phyloP scores from a whole-genome alignment of 768 basidiomycete species.

The Holtermannia corniformis region DNA sequence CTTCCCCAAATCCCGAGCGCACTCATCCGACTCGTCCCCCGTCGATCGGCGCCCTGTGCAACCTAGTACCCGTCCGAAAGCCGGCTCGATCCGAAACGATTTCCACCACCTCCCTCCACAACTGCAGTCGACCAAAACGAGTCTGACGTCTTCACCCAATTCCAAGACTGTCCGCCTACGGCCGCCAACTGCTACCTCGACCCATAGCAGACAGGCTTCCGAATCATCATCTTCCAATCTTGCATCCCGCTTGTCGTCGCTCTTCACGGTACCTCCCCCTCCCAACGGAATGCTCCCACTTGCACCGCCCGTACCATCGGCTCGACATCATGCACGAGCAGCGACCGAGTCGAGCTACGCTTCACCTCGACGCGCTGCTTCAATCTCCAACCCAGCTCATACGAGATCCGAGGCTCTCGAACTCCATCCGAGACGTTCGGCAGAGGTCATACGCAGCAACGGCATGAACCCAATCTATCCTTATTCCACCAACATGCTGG shows the following conservation, averaged over 20 bases:
- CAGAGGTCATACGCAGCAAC: too few relatives aligned
- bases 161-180: constrained; percentile 17
- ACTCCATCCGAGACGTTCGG: not conserved
- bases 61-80: not conserved
- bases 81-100: constrained; percentile 9
- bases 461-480: too few relatives aligned
- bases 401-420: constrained; percentile 1
- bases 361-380: not conserved
- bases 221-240: not conserved
- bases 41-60: not conserved
- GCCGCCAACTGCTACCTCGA: constrained; percentile 3
- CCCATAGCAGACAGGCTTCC: not conserved
- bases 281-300: constrained; percentile 5
- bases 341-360: not conserved
- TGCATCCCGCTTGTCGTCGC: constrained; percentile 14
- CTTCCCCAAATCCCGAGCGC: constrained; percentile 19
- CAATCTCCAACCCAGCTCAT: not conserved
- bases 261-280: constrained; percentile 28
- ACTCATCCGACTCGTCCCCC: not conserved
- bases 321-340: not conserved
- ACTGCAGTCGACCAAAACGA: not conserved
- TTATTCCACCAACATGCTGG: too few relatives aligned
- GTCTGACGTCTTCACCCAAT: constrained; percentile 1
- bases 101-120: constrained; percentile 1
- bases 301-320: not conserved